These are phyloP conservation scores for Paecilomyces fulvus DNA, from an alignment of 2,329 filamentous ascomycete species.

Conservation along the genomic window DNA sequence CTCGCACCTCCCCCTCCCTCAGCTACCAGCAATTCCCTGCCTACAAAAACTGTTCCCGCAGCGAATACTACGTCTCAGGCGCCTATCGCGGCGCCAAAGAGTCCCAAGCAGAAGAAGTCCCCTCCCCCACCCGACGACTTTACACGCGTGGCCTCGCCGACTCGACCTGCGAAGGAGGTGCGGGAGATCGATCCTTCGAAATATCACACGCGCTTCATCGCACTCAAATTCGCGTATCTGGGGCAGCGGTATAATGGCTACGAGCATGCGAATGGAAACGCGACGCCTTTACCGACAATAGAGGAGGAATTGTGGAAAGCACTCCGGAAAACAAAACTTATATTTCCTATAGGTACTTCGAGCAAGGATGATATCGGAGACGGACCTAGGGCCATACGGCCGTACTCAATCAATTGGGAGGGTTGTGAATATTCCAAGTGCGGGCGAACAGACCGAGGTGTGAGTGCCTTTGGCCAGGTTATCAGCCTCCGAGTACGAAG, in stretches of 20 bases:
- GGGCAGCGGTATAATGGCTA: slow-evolving; percentile 88
- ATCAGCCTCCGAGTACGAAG: slow-evolving; percentile 76
- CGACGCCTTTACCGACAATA: slow-evolving; percentile 65
- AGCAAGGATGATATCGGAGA: slow-evolving; percentile 29
- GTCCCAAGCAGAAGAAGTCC: slow-evolving; percentile 10
- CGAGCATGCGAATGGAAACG: slow-evolving; percentile 69
- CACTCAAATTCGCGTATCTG: slow-evolving; percentile 87
- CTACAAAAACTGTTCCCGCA: neutral
- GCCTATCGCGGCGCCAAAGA: neutral
- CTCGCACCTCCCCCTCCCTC: slow-evolving; percentile 13
- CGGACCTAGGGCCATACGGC: slow-evolving; percentile 32
- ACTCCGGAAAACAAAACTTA: slow-evolving; percentile 69
- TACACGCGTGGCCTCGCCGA: slow-evolving; percentile 12
- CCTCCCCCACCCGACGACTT: slow-evolving; percentile 14
- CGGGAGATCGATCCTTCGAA: slow-evolving; percentile 65
- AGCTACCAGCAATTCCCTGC: neutral
- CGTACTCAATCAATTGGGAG: slow-evolving; percentile 60
- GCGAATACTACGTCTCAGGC: neutral
- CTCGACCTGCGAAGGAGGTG: slow-evolving; percentile 28
- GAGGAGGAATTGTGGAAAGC: slow-evolving; percentile 94
- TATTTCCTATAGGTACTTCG: slow-evolving; percentile 56
- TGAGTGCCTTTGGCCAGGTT: slow-evolving; percentile 96
- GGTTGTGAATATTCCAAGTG: slow-evolving; percentile 91
- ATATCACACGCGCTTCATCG: slow-evolving; percentile 77
- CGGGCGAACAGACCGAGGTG: slow-evolving; percentile 82